Evolutionary conservation across 2,329 filamentous ascomycete genomes (phyloP).

Genomic region (Botrytis medusae): DNA sequence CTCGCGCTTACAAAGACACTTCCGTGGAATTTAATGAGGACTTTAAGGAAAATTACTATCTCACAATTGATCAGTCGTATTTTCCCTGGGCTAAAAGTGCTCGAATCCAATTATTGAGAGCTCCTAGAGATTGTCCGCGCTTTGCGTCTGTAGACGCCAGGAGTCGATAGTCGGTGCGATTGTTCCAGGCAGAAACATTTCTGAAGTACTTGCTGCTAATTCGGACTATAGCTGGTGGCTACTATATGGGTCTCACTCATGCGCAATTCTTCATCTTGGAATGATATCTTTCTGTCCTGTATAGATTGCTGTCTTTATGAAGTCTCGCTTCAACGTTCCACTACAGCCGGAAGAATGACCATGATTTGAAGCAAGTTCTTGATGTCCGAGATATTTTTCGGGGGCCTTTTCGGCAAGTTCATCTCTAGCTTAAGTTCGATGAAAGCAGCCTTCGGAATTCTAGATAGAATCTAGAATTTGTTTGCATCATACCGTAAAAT

Average conservation of each 20-base stretch:
- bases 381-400: no score
- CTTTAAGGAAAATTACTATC: not conserved
- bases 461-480: not conserved
- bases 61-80: not conserved
- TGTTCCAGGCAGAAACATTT: not conserved
- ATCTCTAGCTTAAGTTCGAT: not conserved
- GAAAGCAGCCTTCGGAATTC: not conserved
- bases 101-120: not conserved
- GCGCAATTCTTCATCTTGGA: not conserved
- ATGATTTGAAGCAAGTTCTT: not conserved
- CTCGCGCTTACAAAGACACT: not conserved
- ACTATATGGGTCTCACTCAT: not conserved
- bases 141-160: not conserved
- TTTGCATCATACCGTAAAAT: not conserved
- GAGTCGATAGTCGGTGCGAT: not conserved
- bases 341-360: not conserved
- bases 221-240: no score
- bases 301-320: no score
- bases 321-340: not conserved
- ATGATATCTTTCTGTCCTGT: not conserved
- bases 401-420: not conserved
- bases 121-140: no score
- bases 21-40: no score
- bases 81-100: not conserved
- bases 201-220: not conserved